phyloP scores from a whole-genome alignment of 179 eudicot species.

The Beta macrorhiza region DNA sequence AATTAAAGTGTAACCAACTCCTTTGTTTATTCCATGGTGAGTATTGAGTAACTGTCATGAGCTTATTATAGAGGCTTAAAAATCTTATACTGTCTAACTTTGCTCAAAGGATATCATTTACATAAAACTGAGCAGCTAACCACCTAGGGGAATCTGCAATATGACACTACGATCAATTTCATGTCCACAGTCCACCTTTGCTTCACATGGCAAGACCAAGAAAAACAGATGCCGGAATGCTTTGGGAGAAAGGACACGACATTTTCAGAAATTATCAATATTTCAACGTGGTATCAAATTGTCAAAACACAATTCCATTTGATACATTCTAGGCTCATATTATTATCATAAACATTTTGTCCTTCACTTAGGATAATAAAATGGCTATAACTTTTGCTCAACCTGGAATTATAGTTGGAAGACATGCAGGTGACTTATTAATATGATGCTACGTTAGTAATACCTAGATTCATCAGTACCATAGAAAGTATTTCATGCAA shows the following conservation, averaged over 20 bases:
- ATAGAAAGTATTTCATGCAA: background rate
- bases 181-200: no score
- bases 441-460: background rate
- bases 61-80: background rate
- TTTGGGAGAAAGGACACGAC: no score
- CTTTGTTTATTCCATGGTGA: background rate
- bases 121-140: no score
- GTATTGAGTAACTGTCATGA: background rate
- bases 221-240: no score
- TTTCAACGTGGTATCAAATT: background rate
- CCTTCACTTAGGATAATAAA: background rate
- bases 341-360: background rate
- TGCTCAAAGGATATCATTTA: no score
- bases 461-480: background rate
- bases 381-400: background rate
- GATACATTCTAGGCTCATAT: background rate
- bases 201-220: no score
- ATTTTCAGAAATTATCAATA: no score
- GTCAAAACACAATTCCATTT: background rate
- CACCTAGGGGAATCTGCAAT: no score
- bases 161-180: no score
- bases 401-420: background rate
- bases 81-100: background rate
- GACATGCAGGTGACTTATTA: background rate
- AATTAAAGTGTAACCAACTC: background rate